Evolutionary conservation across 208 protist genomes (phyloP), one percentile per base, ranked within the genome.

Genomic region (Angomonas deanei): DNA sequence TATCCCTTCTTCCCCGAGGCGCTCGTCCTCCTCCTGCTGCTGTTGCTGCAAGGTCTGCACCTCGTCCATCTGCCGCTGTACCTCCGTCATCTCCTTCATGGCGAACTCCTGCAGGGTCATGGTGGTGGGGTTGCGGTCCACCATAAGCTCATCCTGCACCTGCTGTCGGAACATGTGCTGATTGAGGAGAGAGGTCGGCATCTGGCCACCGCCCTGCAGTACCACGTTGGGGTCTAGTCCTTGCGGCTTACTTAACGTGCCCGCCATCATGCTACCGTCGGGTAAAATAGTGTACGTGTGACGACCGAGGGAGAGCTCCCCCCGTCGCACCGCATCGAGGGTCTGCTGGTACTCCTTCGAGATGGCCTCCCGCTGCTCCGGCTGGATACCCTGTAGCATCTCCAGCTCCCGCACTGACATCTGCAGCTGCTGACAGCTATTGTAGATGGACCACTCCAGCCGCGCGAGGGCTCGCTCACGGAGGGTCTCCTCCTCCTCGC

Each of bases 201-300:
- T 39, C 26, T 54, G 21, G 26, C 64, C 71, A 27, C 75, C 71
- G 1, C 33, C 39, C 13, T 30, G 54, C 26, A 23, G 27, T 0
- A 71, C 55, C 36, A 63, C 28, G 2, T 42, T 56, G 0, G 70
- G 17, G 42, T 64, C 55, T 6, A 87, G 60, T 26, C 64, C 63
- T 46, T 76, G 70, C 5, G 79, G 79, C n/a, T 80, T 64, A 19
- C 80, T 65, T 24, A 74, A 53, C 10, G 81, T 88, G 3, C 88
- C 88, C 6, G 64, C 69, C 27, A 70, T 55, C 75, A 95, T 88
- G 47, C 75, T 76, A 23, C 89, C 89, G 23, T 82, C 81, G 3
- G 89, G 85, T 3, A 95, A 72, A 59, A 95, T 90, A 15, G 89
- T 95, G 76, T 95, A 95, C 11, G 89, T 92, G n/a, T 85, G 67